These are phyloP conservation scores for Beauveria bassiana DNA, from an alignment of 2,329 filamentous ascomycete genomes.

Conservation along the genomic window DNA sequence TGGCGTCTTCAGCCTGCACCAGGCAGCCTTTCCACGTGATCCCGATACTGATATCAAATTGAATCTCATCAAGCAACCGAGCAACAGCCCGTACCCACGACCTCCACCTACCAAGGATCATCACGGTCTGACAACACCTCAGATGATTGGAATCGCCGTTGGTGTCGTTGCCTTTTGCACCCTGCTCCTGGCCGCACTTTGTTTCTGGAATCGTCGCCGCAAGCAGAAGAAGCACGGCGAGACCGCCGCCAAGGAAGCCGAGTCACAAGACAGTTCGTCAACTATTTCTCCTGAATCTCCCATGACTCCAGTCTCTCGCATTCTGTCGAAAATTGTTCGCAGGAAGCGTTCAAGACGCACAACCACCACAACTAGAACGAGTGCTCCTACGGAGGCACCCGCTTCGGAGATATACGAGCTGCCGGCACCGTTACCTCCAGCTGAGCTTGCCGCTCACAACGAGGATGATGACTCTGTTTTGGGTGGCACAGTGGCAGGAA, in stretches of 20 bases:
- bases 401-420: constrained; percentile 46
- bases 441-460: constrained; percentile 39
- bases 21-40: constrained; percentile 44
- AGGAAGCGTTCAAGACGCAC: constrained; percentile 23
- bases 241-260: constrained; percentile 20
- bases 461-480: constrained; percentile 29
- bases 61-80: constrained; percentile 33
- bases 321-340: constrained; percentile 36
- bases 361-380: constrained; percentile 18
- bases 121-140: constrained; percentile 29
- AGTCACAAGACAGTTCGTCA: constrained; percentile 31
- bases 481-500: constrained; percentile 33
- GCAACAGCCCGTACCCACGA: constrained; percentile 39
- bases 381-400: constrained; percentile 25
- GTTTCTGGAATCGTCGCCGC: constrained; percentile 25
- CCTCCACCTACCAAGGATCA: constrained; percentile 19
- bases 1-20: constrained; percentile 45
- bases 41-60: constrained; percentile 33
- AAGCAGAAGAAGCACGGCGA: constrained; percentile 20
- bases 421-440: constrained; percentile 36
- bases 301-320: constrained; percentile 18
- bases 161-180: constrained; percentile 29
- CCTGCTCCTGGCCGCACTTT: constrained; percentile 26
- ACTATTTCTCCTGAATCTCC: constrained; percentile 22
- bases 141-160: constrained; percentile 40